phyloP scores from a whole-genome alignment of 1,139 yeast genomes.

The Hyphopichia pseudoburtonii region DNA sequence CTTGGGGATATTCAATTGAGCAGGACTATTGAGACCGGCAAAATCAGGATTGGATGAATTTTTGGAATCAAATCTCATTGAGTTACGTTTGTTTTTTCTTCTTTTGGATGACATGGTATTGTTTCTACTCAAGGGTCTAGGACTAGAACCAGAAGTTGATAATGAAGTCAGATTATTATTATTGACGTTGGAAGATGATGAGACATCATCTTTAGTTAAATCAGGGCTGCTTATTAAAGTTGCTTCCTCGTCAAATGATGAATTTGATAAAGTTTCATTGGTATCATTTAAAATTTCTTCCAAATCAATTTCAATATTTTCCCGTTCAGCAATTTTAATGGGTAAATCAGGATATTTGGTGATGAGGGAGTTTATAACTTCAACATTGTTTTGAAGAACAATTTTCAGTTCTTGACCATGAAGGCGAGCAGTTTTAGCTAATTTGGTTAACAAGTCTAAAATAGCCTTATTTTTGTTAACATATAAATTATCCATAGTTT shows the following conservation, averaged over 20 bases:
- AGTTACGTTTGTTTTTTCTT: conserved; percentile 34
- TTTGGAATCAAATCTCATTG: conserved; percentile 28
- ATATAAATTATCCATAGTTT: conserved; percentile 46
- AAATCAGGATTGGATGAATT: conserved; percentile 18
- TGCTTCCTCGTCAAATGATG: conserved; percentile 39
- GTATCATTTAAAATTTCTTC: conserved; percentile 36
- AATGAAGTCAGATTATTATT: too few species aligned
- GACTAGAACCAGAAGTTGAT: too few species aligned
- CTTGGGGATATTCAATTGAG: conserved; percentile 22
- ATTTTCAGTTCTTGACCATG: conserved; percentile 50
- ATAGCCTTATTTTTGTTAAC: conserved; percentile 48
- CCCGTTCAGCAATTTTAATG: conserved; percentile 27
- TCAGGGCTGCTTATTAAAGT: conserved; percentile 32
- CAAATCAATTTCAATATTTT: conserved; percentile 31
- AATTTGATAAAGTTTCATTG: conserved; percentile 31
- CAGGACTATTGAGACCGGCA: conserved; percentile 17
- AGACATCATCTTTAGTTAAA: conserved; percentile 9
- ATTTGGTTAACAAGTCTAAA: conserved; percentile 41
- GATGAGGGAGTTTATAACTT: conserved; percentile 27
- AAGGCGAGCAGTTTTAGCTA: conserved; percentile 45
- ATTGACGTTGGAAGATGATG: conserved; percentile 2
- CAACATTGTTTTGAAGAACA: conserved; percentile 33
- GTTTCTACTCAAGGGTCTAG: conserved; percentile 20
- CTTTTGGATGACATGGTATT: conserved; percentile 26
- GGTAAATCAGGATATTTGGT: conserved; percentile 40